phyloP scores from a whole-genome alignment of 179 eudicot species.

The Actinidia arguta region DNA sequence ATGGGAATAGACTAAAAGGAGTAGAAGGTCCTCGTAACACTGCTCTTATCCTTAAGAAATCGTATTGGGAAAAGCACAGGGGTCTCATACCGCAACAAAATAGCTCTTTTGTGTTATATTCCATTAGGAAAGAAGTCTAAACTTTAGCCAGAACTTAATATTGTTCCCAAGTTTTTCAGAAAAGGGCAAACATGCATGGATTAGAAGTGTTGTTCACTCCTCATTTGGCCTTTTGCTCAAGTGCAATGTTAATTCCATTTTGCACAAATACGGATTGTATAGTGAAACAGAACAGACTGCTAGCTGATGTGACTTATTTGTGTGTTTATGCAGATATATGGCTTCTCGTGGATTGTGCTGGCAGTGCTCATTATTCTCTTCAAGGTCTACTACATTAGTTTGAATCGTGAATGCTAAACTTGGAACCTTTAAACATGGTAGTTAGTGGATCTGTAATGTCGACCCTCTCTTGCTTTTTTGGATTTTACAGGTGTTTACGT shows the following conservation, averaged over 20 bases:
- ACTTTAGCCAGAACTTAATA: not conserved
- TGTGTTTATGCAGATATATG: conserved; percentile 65
- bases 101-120: not conserved
- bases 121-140: not conserved
- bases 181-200: not conserved
- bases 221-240: too few species aligned
- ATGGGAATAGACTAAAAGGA: too few species aligned
- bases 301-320: not conserved
- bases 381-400: conserved; percentile 58
- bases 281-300: conserved; percentile 5
- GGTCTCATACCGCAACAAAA: not conserved
- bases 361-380: conserved; percentile 79
- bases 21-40: too few species aligned
- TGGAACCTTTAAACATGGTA: not conserved
- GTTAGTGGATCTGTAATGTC: conserved; percentile 7
- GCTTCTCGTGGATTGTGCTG: conserved; percentile 88
- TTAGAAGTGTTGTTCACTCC: not conserved
- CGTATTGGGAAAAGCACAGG: not conserved
- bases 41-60: not conserved
- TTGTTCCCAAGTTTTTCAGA: not conserved
- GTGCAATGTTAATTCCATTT: too few species aligned
- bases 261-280: not conserved
- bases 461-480: not conserved
- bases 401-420: conserved; percentile 9
- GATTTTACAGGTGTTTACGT: conserved; percentile 83